Conservation (phyloP, 2,329 filamentous ascomycete species). For the Cladosporium sp. region DNA sequence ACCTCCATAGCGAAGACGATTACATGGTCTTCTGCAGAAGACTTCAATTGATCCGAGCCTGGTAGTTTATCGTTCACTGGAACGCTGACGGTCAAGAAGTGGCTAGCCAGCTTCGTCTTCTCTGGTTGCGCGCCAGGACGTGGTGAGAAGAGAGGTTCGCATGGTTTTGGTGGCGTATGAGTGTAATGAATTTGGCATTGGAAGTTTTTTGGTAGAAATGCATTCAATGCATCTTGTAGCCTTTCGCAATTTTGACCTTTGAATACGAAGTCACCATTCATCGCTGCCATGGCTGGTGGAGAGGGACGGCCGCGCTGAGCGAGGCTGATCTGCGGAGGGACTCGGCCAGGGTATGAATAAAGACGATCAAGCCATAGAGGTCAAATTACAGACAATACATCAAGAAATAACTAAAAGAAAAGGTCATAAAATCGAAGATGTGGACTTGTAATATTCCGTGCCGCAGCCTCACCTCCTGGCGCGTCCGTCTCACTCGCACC, state of each 20-base stretch:
- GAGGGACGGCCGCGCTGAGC: background rate
- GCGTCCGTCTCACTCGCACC: background rate
- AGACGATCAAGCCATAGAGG: too few relatives aligned
- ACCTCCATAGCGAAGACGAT: constrained; percentile 81
- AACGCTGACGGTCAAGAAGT: constrained; percentile 60
- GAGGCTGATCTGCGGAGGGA: background rate
- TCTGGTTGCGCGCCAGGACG: constrained; percentile 66
- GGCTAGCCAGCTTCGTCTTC: constrained; percentile 77
- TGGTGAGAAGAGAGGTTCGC: constrained; percentile 70
- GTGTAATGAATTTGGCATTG: constrained; percentile 74
- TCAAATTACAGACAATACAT: too few relatives aligned
- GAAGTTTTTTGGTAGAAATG: constrained; percentile 46
- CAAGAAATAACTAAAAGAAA: too few relatives aligned
- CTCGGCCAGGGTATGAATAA: too few relatives aligned
- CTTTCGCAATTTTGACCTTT: background rate
- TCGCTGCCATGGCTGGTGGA: constrained; percentile 1
- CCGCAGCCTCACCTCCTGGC: background rate
- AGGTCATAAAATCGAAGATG: too few relatives aligned
- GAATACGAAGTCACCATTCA: background rate
- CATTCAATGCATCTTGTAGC: constrained; percentile 41
- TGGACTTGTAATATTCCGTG: background rate
- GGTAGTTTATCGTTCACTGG: constrained; percentile 30
- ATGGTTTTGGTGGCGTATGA: constrained; percentile 72
- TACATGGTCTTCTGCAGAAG: constrained; percentile 37
- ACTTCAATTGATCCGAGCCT: constrained; percentile 14